Evolutionary conservation across 768 basidiomycete genomes (phyloP).

Genomic region (Auricularia heimuer): DNA sequence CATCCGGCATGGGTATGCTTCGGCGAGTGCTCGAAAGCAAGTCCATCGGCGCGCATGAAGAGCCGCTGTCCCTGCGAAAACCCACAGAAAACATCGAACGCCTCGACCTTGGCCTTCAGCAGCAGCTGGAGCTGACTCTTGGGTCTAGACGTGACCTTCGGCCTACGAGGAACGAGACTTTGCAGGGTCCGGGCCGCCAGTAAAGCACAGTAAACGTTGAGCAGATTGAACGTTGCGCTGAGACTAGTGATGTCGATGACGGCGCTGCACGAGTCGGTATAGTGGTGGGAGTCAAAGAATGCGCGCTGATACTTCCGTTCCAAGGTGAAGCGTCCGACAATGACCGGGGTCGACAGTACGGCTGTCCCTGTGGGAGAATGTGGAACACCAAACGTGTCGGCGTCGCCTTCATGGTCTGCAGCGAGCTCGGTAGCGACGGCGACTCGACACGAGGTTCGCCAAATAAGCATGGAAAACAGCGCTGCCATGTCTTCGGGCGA

Average conservation of each 20-base stretch:
- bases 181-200: constrained; percentile 49
- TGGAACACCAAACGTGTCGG: constrained; percentile 1
- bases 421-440: constrained; percentile 59
- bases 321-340: constrained; percentile 15
- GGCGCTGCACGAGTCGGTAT: constrained; percentile 4
- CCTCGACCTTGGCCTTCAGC: constrained; percentile 28
- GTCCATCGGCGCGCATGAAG: constrained; percentile 30
- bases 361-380: background rate
- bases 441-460: constrained; percentile 44
- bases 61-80: constrained; percentile 31
- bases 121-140: constrained; percentile 15
- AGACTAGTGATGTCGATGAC: constrained; percentile 9
- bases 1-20: constrained; percentile 20
- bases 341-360: constrained; percentile 9
- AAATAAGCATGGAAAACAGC: constrained; percentile 34
- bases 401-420: constrained; percentile 47
- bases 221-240: constrained; percentile 28
- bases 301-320: constrained; percentile 2
- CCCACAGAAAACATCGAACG: constrained; percentile 37
- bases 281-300: constrained; percentile 3
- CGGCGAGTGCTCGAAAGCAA: constrained; percentile 21
- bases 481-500: constrained; percentile 26
- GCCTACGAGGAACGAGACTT: constrained; percentile 24
- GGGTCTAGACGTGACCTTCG: constrained; percentile 15
- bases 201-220: constrained; percentile 59